Base-by-base conservation (phyloP, 169 alveolate genomes). In the Eimeria brunetti region DNA sequence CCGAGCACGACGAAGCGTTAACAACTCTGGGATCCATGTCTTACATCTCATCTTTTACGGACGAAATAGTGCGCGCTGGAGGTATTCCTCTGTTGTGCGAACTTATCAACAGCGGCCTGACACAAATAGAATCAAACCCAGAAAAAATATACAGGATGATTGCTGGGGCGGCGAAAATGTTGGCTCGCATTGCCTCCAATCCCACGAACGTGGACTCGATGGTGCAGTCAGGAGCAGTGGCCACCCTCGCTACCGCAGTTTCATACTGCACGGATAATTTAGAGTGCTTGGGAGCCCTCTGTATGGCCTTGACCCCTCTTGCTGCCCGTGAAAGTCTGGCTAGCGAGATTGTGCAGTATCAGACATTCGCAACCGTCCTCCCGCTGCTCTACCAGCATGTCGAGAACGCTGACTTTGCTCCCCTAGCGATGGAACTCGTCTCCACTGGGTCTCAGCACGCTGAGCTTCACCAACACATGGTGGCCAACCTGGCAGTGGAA, bases 1-100 rank as follows among this genome's bases (percentile, higher is more conserved):
- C 98, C 49, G 99, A 98, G 94, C 98, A 98, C 96, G 98, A 98
- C 94, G 97, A 98, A 60, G 99, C 99, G 22, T 96, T 98, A 30
- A 97, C 97, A 71, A 98, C 98, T 78, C 96, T 98, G 78, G 97
- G 99, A 51, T 98, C 98, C 24, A 98, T 98, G 97, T 98, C 99
- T 1, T 98, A 98, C 96, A 98, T 98, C 46, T 97, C 99, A 11
- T 97, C 99, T 7, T 97, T 97, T 76, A 97, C 99, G 56, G 99
- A 97, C 78, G 98, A 98, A 96, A 97, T 98, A 46, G 99, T 98
- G 56, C 94, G 98, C 95, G 98, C 98, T 41, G 99, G 99, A 46
- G 99, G 98, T 76, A 95, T 98, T 64, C 98, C 98, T 12, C 94
- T 98, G 88, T 96, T 98, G 75, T 96, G 98, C 24, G 98, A 98